phyloP scores from a whole-genome alignment of 1,139 yeast genomes.

The Trichomonascaceae sp. region DNA sequence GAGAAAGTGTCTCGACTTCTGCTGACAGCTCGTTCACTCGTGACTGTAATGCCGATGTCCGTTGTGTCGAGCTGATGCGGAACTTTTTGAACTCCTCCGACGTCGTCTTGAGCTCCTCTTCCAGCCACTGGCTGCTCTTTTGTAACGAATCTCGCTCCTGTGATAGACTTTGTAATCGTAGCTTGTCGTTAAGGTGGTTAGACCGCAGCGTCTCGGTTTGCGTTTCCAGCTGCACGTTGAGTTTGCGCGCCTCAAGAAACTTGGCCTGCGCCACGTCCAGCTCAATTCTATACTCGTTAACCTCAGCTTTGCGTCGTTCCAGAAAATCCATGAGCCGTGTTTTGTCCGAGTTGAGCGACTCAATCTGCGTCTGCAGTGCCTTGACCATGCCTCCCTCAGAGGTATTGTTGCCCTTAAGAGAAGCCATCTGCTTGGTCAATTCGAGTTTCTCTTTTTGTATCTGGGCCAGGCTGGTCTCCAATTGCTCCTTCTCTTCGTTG shows the following conservation, averaged over 20 bases:
- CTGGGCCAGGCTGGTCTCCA: constrained; percentile 22
- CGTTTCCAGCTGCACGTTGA: constrained; percentile 29
- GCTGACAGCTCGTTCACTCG: constrained; percentile 27
- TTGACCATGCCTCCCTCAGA: constrained; percentile 11
- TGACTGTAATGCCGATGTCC: constrained; percentile 21
- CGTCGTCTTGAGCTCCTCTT: constrained; percentile 25
- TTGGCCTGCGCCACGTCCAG: constrained; percentile 37
- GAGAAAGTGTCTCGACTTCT: constrained; percentile 24
- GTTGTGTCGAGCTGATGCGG: constrained; percentile 25
- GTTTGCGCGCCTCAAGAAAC: constrained; percentile 33
- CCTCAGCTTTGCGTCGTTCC: constrained; percentile 36
- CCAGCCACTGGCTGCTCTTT: constrained; percentile 28
- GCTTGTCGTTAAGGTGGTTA: constrained; percentile 23
- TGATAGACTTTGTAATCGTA: constrained; percentile 27
- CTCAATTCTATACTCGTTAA: constrained; percentile 38
- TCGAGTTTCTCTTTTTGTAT: constrained; percentile 21
- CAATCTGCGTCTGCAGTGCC: constrained; percentile 13
- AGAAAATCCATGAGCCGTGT: constrained; percentile 29
- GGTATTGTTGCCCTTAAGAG: constrained; percentile 19
- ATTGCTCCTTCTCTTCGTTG: constrained; percentile 20
- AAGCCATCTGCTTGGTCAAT: constrained; percentile 21
- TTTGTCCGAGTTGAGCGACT: constrained; percentile 24
- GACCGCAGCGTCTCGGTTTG: constrained; percentile 26
- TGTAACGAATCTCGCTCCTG: constrained; percentile 29
- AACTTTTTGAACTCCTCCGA: constrained; percentile 26